Evolutionary conservation across 2,329 filamentous ascomycete species (phyloP).

Genomic region (Aspergillus aculeatinus): DNA sequence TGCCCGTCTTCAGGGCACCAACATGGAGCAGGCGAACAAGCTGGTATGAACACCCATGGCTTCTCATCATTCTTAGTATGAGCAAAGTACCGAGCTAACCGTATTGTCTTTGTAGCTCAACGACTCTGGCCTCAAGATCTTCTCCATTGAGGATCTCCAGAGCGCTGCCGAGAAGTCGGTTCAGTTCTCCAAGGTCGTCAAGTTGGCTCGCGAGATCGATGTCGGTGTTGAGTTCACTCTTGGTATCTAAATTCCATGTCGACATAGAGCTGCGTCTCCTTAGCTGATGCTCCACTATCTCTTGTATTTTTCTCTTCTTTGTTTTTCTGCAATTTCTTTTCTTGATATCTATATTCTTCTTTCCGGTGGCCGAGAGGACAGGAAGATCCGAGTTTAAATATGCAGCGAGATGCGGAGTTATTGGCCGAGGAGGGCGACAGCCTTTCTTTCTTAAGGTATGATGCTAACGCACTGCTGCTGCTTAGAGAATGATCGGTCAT

Average conservation of each 20-base stretch:
- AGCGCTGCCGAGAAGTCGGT: constrained; percentile 96
- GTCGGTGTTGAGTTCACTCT: constrained; percentile 94
- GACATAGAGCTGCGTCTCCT: constrained; percentile 9
- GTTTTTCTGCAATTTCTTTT: constrained; percentile 5
- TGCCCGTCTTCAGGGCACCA: constrained; percentile 95
- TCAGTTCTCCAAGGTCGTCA: constrained; percentile 98
- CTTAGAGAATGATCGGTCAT: constrained; percentile 14
- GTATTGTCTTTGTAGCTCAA: constrained; percentile 61
- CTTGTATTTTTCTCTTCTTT: constrained; percentile 4
- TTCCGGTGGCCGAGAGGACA: background rate
- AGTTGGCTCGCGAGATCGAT: constrained; percentile 96
- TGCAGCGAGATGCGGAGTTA: constrained; percentile 6
- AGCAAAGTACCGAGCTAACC: constrained; percentile 7
- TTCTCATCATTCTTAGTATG: background rate
- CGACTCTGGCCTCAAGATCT: constrained; percentile 98
- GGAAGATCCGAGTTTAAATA: background rate
- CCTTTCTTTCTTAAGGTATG: constrained; percentile 7
- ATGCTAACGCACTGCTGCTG: constrained; percentile 17
- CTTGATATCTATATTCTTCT: background rate
- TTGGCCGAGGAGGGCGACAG: constrained; percentile 2
- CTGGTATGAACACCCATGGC: constrained; percentile 52
- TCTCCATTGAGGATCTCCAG: constrained; percentile 98
- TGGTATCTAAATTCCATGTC: constrained; percentile 68
- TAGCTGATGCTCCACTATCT: constrained; percentile 10
- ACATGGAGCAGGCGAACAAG: constrained; percentile 92